Base-by-base conservation (phyloP, 208 protist species). In the Phytomonas sp. region DNA sequence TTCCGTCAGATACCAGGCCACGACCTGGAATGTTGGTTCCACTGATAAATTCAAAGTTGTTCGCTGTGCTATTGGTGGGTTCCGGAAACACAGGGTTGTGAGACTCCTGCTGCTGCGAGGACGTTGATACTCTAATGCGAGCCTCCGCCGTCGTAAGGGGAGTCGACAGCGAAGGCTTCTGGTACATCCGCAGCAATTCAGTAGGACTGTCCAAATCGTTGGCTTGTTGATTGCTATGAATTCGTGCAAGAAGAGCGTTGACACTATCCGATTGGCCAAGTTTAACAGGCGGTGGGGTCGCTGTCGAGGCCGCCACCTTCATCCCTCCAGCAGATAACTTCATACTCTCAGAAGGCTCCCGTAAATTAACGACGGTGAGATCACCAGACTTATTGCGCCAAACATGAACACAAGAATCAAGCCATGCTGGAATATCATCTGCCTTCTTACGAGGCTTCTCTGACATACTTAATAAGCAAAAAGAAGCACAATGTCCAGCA, bases 1-100 rank as follows among this genome's bases (percentile, higher is more conserved):
- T 60, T 2, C 62, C 28, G 56, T 64, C 71, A 53, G 73, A 73
- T 37, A 77, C 73, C 9, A 78, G 62, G 9, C 72, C 82, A 11
- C 74, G 74, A 23, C 83, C 84, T 11, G 84, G 84, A 40, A 93
- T 87, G 73, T 90, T 93, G 9, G 80, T 87, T 15, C 87, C 87
- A 13, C 75, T 68, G 66, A 93, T 75, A 64, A 90, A 85, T 73
- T 90, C 87, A 67, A 93, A 84, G 40, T 30, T 43, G 32, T 60
- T 80, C 37, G 71, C 46, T 26, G 71, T 56, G 11, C 72, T 68
- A 46, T 77, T 68, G 33, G 51, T 66, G 31, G 70, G 59, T 34
- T 80, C 68, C 2, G 76, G 72, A 28, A 75, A 75, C 23, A 40
- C 37, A 0, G 68, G 72, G 40, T 71, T 37, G 36, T 67, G 60